Conservation (phyloP, 805 yeast genomes). For the Metschnikowia proteae region DNA sequence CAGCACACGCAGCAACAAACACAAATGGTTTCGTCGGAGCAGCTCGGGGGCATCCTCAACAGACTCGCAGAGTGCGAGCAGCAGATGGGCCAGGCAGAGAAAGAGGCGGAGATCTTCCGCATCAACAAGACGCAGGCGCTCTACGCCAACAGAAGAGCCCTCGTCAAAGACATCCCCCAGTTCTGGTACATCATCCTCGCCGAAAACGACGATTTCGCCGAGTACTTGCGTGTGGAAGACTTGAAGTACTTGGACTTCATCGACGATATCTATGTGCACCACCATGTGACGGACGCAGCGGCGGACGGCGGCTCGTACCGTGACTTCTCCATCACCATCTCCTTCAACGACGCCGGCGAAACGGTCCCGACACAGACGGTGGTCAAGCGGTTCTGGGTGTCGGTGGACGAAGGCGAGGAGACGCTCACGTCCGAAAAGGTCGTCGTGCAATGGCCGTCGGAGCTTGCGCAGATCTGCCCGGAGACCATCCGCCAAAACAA, state of each 20-base stretch:
- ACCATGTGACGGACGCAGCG: slow-evolving; percentile 37
- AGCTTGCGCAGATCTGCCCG: slow-evolving; percentile 56
- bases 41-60: slow-evolving; percentile 30
- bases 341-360: slow-evolving; percentile 39
- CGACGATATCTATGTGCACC: slow-evolving; percentile 57
- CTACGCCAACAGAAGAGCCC: slow-evolving; percentile 52
- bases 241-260: slow-evolving; percentile 68
- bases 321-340: slow-evolving; percentile 58
- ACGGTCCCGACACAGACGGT: slow-evolving; percentile 54
- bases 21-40: slow-evolving; percentile 3
- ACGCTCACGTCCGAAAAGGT: slow-evolving; percentile 52
- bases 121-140: slow-evolving; percentile 52
- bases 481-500: slow-evolving; percentile 35
- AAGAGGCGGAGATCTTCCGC: slow-evolving; percentile 54
- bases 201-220: slow-evolving; percentile 80
- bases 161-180: slow-evolving; percentile 55
- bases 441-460: slow-evolving; percentile 65
- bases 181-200: slow-evolving; percentile 89
- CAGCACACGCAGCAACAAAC: neutral
- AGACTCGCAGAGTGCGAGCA: slow-evolving; percentile 55
- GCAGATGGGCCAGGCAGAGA: slow-evolving; percentile 57
- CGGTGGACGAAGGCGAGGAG: slow-evolving; percentile 52
- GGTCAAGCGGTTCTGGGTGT: slow-evolving; percentile 53
- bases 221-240: slow-evolving; percentile 72
- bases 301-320: slow-evolving; percentile 37